phyloP scores from a whole-genome alignment of 2,329 filamentous ascomycete genomes.

The Paracamarosporium sp. region DNA sequence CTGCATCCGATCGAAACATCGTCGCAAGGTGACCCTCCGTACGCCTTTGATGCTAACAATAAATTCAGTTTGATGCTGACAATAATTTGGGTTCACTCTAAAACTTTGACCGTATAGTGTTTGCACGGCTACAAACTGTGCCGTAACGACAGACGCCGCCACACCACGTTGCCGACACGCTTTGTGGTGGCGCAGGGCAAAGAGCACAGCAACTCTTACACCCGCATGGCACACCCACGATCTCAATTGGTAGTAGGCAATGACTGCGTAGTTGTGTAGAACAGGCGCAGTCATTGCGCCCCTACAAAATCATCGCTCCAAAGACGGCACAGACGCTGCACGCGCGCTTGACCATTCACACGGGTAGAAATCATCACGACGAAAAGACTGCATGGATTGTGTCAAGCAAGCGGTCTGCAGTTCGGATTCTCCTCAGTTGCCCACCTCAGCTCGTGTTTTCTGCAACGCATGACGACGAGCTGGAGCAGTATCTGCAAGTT shows the following conservation, averaged over 20 bases:
- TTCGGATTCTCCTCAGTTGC: not conserved
- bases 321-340: slow-evolving; percentile 7
- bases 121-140: not conserved
- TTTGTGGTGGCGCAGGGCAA: not conserved
- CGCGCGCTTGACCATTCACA: not conserved
- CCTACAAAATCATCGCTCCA: not conserved
- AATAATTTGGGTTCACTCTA: not conserved
- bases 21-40: not conserved
- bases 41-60: not conserved
- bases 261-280: not conserved
- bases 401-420: not conserved
- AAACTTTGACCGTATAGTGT: not conserved
- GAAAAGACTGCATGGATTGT: not conserved
- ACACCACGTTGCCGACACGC: not conserved
- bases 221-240: no score
- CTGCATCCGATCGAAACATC: not conserved
- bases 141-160: not conserved
- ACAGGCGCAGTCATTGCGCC: not conserved
- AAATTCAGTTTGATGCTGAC: not conserved
- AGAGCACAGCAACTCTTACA: not conserved
- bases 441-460: not conserved
- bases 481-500: not conserved
- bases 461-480: not conserved
- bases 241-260: not conserved
- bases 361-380: not conserved